Base-by-base conservation (phyloP, 495 filamentous ascomycete genomes). In the Podospora conica region DNA sequence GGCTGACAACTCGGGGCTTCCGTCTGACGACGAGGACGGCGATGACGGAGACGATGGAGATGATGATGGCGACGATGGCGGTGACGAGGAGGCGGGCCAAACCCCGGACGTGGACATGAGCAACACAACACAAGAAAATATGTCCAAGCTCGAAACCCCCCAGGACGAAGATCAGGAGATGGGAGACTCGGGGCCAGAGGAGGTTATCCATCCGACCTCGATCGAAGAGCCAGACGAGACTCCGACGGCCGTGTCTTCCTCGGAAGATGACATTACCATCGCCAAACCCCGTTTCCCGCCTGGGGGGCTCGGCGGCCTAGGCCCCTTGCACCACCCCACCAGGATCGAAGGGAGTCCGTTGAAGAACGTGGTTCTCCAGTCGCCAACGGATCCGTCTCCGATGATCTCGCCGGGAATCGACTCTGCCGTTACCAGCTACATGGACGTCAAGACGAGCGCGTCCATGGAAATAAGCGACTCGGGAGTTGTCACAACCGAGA, bases 1-100 rank as follows among this genome's bases (percentile, higher is more conserved):
- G 80, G 72, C 85, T 0, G 88, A 89, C 48, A 81, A 78, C 7
- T 77, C 76, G 12, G 85, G 84, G 33, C 81, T 85, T 33, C 84
- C 80, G 23, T 87, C 85, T 48, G 86, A 87, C 65, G 76, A 85
- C 18, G 80, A 79, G 15, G 79, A 77, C 1, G 78, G 76, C 24
- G 77, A 74, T 1, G 77, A 79, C 29, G 76, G 75, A n/a, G 79
- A 80, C 15, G 75, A 75, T 18, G 73, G 72, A 0, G 74, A 73
- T 3, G 75, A 76, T 7, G 75, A 75, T 2, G 74, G 74, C 12
- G 73, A 72, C 22, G 75, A 78, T 53, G 78, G 72, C 18, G 74
- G 71, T 1, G 77, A 74, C 21, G 73, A 77, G 24, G 76, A 78
- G 18, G 68, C 64, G 12, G 74, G 61, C 10, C 74, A 77, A 53